Percentiles rank a stretch among this genome's conserved stretches.
Evolutionary conservation across 371 early-diverging fungal species (phyloP).

Genomic region (Mortierella sp.): DNA sequence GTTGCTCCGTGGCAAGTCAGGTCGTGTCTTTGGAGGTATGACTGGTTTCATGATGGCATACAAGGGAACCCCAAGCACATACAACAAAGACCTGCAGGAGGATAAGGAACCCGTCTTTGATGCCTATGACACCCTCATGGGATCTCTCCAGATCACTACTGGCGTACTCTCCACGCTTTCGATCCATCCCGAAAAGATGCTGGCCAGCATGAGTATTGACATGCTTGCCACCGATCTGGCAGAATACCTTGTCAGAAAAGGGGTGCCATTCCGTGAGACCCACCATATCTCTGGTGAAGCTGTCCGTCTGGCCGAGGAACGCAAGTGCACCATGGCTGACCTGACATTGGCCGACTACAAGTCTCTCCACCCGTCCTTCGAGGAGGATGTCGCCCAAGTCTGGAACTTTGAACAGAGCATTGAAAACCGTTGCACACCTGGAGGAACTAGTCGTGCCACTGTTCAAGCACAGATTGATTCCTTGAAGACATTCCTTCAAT

Average conservation of each 20-base stretch:
- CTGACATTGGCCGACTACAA: slow-evolving; percentile 84
- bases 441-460: slow-evolving; percentile 89
- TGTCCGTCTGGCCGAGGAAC: slow-evolving; percentile 93
- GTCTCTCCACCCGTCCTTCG: slow-evolving; percentile 86
- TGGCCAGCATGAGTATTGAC: slow-evolving; percentile 83
- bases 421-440: slow-evolving; percentile 88
- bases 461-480: slow-evolving; percentile 84
- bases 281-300: slow-evolving; percentile 98
- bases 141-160: slow-evolving; percentile 91
- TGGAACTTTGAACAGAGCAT: slow-evolving; percentile 92
- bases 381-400: slow-evolving; percentile 80
- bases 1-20: slow-evolving; percentile 95
- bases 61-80: slow-evolving; percentile 97
- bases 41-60: slow-evolving; percentile 97
- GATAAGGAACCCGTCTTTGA: slow-evolving; percentile 99
- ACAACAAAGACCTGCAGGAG: slow-evolving; percentile 99
- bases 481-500: slow-evolving; percentile 76
- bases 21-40: slow-evolving; percentile 96
- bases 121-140: slow-evolving; percentile 88
- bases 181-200: slow-evolving; percentile 85
- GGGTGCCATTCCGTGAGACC: slow-evolving; percentile 98
- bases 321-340: slow-evolving; percentile 74
- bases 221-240: slow-evolving; percentile 98
- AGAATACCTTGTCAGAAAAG: slow-evolving; percentile 94
- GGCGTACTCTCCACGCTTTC: slow-evolving; percentile 91